phyloP scores from a whole-genome alignment of 495 filamentous ascomycete genomes.

The Neurospora sp. region DNA sequence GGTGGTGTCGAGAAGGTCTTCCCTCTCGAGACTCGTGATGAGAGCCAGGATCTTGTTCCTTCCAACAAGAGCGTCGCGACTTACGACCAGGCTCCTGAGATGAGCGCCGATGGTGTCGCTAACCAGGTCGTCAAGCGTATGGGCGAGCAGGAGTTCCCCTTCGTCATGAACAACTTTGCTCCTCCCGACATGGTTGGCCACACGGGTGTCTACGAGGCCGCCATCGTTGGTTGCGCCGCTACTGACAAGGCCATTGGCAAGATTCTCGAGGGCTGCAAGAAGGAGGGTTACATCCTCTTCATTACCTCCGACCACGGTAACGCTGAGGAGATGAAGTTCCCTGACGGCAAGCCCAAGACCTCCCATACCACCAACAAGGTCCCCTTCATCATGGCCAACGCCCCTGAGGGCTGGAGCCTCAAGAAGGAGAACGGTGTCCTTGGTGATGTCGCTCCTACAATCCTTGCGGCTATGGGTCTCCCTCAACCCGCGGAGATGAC shows the following conservation, averaged over 20 bases:
- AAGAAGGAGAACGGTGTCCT: constrained; percentile 76
- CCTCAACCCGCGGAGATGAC: constrained; percentile 87
- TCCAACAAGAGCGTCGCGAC: constrained; percentile 76
- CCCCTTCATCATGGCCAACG: constrained; percentile 96
- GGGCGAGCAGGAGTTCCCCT: constrained; percentile 70
- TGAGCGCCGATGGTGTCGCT: constrained; percentile 83
- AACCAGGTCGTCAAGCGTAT: constrained; percentile 80
- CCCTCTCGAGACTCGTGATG: constrained; percentile 69
- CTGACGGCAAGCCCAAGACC: constrained; percentile 91
- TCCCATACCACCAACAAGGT: constrained; percentile 96
- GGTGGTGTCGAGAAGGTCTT: constrained; percentile 96
- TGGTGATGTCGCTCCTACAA: constrained; percentile 89
- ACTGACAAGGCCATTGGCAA: constrained; percentile 90
- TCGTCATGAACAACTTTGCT: constrained; percentile 99
- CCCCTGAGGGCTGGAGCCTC: constrained; percentile 78
- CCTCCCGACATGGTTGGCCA: constrained; percentile 99
- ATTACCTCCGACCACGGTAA: constrained; percentile 96
- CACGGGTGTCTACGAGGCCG: constrained; percentile 95
- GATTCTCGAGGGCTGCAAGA: constrained; percentile 87
- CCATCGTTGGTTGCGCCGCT: constrained; percentile 70
- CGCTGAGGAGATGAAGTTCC: constrained; percentile 97
- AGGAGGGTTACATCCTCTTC: constrained; percentile 83
- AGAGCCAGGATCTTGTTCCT: constrained; percentile 47
- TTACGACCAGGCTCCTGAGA: constrained; percentile 92
- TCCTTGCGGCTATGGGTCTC: constrained; percentile 84